phyloP scores from a whole-genome alignment of 75 land plant species.

The Sequoia sempervirens region DNA sequence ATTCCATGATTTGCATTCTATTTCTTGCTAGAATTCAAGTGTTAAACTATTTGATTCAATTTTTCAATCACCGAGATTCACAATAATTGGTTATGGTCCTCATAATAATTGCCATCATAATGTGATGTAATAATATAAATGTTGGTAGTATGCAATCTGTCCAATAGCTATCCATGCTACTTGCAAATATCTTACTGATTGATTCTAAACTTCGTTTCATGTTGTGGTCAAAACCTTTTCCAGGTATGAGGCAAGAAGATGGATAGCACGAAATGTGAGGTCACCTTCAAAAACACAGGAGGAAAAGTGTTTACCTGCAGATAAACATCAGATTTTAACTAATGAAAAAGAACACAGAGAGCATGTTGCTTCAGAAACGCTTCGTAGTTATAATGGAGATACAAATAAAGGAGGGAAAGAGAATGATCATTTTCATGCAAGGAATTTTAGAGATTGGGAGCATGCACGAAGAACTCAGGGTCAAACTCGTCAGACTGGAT shows the following conservation, averaged over 20 bases:
- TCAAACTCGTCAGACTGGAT: background rate
- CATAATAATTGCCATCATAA: background rate
- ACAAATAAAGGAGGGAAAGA: slow-evolving; percentile 2
- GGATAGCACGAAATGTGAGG: slow-evolving; percentile 35
- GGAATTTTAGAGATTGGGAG: slow-evolving; percentile 1
- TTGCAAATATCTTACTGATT: background rate
- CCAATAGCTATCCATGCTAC: background rate
- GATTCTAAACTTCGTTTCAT: background rate
- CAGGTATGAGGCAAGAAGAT: slow-evolving; percentile 78
- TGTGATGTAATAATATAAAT: background rate
- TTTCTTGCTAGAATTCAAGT: background rate
- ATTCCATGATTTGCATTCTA: background rate
- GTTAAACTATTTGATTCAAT: background rate
- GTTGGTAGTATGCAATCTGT: background rate
- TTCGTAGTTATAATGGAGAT: background rate
- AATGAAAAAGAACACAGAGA: slow-evolving; percentile 13
- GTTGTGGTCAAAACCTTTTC: background rate
- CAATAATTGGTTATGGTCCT: background rate
- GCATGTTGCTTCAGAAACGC: background rate
- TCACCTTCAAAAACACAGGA: slow-evolving; percentile 12
- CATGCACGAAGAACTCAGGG: slow-evolving; percentile 2
- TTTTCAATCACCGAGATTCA: background rate
- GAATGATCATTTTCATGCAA: background rate
- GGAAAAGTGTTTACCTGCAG: slow-evolving; percentile 14
- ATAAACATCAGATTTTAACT: slow-evolving; percentile 15